Evolutionary conservation across 176 grass and related monocot species (phyloP).

Genomic region (Hordeum marinum): DNA sequence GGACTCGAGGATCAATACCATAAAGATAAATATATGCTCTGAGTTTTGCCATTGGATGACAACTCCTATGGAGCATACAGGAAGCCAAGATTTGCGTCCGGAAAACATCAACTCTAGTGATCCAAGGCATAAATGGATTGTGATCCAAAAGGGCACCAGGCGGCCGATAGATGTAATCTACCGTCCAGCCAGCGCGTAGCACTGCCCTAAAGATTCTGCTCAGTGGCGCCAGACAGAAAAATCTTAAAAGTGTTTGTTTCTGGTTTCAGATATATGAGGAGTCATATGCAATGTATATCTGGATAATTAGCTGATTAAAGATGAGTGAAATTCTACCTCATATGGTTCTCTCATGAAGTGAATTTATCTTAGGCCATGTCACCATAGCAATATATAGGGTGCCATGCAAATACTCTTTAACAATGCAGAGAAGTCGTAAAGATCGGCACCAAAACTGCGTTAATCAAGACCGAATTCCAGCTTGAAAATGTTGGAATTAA

Average conservation of each 20-base stretch:
- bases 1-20: no score
- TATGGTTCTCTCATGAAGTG: neutral
- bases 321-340: neutral
- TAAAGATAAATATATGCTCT: no score
- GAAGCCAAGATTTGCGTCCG: no score
- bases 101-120: no score
- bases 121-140: no score
- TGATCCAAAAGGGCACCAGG: no score
- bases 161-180: no score
- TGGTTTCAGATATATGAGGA: neutral
- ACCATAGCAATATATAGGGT: neutral
- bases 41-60: no score
- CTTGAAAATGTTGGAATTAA: neutral
- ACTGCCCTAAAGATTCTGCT: neutral
- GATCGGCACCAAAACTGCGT: neutral
- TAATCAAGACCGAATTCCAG: neutral
- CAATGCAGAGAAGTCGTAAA: neutral
- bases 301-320: neutral
- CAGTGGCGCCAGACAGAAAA: neutral
- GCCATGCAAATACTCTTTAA: neutral
- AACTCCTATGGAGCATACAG: no score
- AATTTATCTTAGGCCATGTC: neutral
- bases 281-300: neutral
- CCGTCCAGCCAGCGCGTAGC: no score
- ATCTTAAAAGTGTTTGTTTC: neutral